phyloP scores from a whole-genome alignment of 352 stramenopile species.

The Globisporangium acanthophoron region DNA sequence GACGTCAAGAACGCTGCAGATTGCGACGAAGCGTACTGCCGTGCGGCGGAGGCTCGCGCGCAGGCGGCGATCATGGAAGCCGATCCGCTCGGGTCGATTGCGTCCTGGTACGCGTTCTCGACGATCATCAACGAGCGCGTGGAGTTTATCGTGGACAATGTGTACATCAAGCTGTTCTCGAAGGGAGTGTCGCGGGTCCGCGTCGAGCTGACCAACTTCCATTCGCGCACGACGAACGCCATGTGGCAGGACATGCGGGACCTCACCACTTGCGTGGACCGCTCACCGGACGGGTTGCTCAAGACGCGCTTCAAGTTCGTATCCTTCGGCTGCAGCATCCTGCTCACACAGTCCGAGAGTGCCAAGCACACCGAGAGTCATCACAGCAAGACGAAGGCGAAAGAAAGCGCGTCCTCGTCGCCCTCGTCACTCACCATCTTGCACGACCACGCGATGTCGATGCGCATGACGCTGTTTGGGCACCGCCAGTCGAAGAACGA shows the following conservation, averaged over 20 bases:
- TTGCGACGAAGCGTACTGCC: constrained; percentile 37
- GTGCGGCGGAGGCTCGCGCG: constrained; percentile 22
- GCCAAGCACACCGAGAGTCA: neutral
- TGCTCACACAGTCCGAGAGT: constrained; percentile 14
- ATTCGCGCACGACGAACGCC: constrained; percentile 55
- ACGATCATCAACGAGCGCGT: constrained; percentile 46
- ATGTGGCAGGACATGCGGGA: constrained; percentile 66
- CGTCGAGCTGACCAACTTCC: constrained; percentile 31
- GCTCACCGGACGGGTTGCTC: constrained; percentile 52
- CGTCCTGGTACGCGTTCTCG: constrained; percentile 51
- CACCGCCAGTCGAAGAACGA: constrained; percentile 31
- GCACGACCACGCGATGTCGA: constrained; percentile 33
- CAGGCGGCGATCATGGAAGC: constrained; percentile 38
- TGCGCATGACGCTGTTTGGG: constrained; percentile 55
- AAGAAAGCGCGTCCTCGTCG: neutral
- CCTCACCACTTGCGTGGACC: constrained; percentile 44
- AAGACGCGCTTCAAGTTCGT: constrained; percentile 64
- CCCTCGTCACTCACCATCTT: constrained; percentile 22
- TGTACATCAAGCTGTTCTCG: constrained; percentile 50
- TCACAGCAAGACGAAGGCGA: neutral
- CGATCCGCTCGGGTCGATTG: constrained; percentile 56
- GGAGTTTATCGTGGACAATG: constrained; percentile 41
- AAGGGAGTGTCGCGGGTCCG: constrained; percentile 26
- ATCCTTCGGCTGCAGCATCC: constrained; percentile 44
- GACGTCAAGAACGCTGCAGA: constrained; percentile 42